Evolutionary conservation across 106 monocot genomes (phyloP).

Genomic region (Dendrobium nobile): DNA sequence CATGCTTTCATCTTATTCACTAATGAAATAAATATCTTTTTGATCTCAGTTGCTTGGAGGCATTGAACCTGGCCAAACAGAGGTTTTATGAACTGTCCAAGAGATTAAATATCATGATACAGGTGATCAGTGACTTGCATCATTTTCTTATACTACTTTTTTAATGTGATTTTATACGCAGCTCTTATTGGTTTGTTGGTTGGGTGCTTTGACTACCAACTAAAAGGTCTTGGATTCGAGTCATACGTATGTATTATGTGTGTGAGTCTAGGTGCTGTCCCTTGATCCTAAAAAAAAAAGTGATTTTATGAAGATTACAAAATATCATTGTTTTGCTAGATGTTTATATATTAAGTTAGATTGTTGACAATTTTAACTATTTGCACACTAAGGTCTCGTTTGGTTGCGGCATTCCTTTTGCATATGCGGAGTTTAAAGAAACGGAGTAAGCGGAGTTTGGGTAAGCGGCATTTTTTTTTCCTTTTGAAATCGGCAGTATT

Average conservation of each 20-base stretch:
- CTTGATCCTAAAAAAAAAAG: too few species aligned
- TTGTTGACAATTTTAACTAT: not conserved
- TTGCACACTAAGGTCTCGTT: too few species aligned
- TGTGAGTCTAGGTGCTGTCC: too few species aligned
- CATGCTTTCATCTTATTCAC: not conserved
- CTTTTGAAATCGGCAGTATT: too few species aligned
- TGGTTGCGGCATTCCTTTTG: too few species aligned
- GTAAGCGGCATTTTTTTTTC: too few species aligned
- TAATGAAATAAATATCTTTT: not conserved
- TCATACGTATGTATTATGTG: too few species aligned
- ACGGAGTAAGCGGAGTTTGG: too few species aligned
- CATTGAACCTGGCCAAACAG: conserved; percentile 3
- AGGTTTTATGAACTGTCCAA: conserved; percentile 10
- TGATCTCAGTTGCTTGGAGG: conserved; percentile 6
- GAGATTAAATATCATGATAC: conserved; percentile 6
- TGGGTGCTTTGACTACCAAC: too few species aligned
- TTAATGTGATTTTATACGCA: not conserved
- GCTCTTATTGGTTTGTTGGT: too few species aligned
- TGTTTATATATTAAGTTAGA: not conserved
- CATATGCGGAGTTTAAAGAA: too few species aligned
- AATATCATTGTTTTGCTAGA: not conserved
- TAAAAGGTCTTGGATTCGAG: too few species aligned
- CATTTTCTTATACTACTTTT: not conserved
- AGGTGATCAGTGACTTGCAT: not conserved
- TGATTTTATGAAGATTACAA: not conserved